Base-by-base conservation (phyloP, 2,329 filamentous ascomycete species). In the Cadophora malorum region DNA sequence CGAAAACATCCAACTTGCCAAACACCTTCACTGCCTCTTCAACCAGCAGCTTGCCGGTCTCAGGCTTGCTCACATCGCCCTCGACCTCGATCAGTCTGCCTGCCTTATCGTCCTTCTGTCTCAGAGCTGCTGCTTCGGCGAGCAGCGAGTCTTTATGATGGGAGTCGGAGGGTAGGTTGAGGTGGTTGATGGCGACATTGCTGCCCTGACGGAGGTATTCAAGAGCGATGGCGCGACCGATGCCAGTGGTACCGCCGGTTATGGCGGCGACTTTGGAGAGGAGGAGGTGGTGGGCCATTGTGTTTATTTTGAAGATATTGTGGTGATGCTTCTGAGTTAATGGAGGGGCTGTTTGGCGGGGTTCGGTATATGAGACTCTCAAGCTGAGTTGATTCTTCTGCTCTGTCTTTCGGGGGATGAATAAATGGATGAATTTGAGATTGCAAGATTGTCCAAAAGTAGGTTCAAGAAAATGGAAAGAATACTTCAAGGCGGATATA, bases 171-270 rank as follows among this genome's bases (percentile, higher is more conserved):
- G 80, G 78, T 7, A 88, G 83, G 66, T 86, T 91, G 2, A 94
- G 86, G 77, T 96, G 91, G 81, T 96, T 97, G 69, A 96, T 87
- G 33, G 91, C 88, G 38, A 96, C 91, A 77, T 87, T 86, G 73
- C 91, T 91, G 72, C 93, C 93, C 74, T 96, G 92, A 4, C 85
- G 83, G 63, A 95, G 82, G 78, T 92, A 96, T 74, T 90, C 90
- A 62, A 97, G 85, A 52, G 91, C 89, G 71, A 97, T 96, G 73
- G 93, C 94, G 72, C 92, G 87, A 63, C 94, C 94, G 74, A 97
- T 97, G 65, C 93, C 93, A 0, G 93, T 96, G 3, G 91, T 90
- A 67, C 92, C 93, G 71, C 94, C 93, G 6, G 93, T 97, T 75
- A 97, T 93, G 78, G 93, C 91, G 79, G 92, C 92, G 14, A 90